Base-by-base conservation (phyloP, 2,329 filamentous ascomycete genomes). In the Pseudogymnoascus pannorum region DNA sequence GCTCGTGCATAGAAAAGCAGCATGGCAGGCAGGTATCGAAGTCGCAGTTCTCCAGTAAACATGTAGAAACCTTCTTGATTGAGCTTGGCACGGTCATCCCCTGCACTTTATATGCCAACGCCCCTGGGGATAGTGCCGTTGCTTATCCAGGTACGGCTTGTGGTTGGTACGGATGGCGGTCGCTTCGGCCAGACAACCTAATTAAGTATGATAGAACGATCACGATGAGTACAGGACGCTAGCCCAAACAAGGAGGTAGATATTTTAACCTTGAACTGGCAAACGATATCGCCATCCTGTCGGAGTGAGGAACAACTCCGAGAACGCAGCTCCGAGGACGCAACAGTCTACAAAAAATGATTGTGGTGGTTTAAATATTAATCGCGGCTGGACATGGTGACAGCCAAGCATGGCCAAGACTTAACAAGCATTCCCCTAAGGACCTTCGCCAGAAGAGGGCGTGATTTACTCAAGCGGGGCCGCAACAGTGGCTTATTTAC, bases 61-160 rank as follows among this genome's bases (percentile, higher is more conserved):
- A 51, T 51, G 44, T 51, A 29, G 14, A 51, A 51, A 51, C 44
- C 44, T 51, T 51, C 44, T 51, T 51, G 6, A 51, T 51, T 51
- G 44, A 51, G 44, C 44, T 6, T 51, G 24, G 44, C 44, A 51
- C 44, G 24, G 44, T 16, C 24, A n/a, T 29, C 14, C 44, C 24
- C 2, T 18, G 24, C 18, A 16, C 24, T 16, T 29, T 29, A 16
- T 18, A 16, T 14, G n/a, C 8, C 42, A 26, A 16, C 4, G 7
- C n/a, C 44, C 44, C 44, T 18, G 44, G 44, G 24, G n/a, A 51
- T n/a, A 29, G 8, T 29, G n/a, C n/a, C 29, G 24, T 29, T 29
- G n/a, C 44, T 51, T 29, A 29, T 51, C 24, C 44, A 24, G 24
- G 14, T 51, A 24, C 9, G n/a, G 44, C 44, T 29, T 51, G 44